These are phyloP conservation scores for Stemphylium beticola DNA, from an alignment of 2,329 filamentous ascomycete species.

Conservation along the genomic window DNA sequence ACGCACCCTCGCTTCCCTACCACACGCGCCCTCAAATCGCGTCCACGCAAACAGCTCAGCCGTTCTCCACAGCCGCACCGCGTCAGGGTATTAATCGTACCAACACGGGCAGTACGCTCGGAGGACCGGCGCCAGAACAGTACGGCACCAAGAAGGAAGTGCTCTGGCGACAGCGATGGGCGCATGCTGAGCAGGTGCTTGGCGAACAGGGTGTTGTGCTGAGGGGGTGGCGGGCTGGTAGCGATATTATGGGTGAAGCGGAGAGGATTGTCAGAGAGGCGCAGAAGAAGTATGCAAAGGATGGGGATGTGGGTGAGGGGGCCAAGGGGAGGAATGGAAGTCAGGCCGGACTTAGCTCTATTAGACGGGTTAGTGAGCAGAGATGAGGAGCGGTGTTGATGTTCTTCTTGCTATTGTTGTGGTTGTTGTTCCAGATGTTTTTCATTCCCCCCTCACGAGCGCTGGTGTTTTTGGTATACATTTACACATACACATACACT, in stretches of 20 bases:
- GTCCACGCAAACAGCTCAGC: conserved; percentile 26
- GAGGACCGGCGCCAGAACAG: conserved; percentile 28
- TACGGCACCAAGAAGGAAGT: conserved; percentile 71
- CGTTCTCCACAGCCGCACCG: conserved; percentile 34
- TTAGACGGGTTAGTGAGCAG: neutral
- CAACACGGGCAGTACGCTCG: conserved; percentile 34
- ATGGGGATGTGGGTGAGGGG: neutral
- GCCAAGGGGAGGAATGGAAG: neutral
- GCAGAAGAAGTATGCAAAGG: conserved; percentile 45
- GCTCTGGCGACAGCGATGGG: conserved; percentile 73
- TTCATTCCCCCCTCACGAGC: too few species aligned
- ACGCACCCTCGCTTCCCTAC: conserved; percentile 40
- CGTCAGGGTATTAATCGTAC: conserved; percentile 33
- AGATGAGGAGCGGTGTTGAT: neutral
- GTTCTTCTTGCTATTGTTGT: neutral
- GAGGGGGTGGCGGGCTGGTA: conserved; percentile 74
- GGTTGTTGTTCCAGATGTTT: too few species aligned
- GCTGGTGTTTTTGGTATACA: too few species aligned
- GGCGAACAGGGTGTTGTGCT: conserved; percentile 70
- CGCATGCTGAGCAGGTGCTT: conserved; percentile 67
- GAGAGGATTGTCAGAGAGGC: conserved; percentile 67
- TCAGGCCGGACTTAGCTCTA: neutral
- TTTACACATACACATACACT: too few species aligned
- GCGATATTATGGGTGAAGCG: conserved; percentile 72
- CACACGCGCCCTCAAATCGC: conserved; percentile 30